These are phyloP conservation scores for Aspergillus jensenii DNA, from an alignment of 2,329 filamentous ascomycete genomes.

Conservation along the genomic window DNA sequence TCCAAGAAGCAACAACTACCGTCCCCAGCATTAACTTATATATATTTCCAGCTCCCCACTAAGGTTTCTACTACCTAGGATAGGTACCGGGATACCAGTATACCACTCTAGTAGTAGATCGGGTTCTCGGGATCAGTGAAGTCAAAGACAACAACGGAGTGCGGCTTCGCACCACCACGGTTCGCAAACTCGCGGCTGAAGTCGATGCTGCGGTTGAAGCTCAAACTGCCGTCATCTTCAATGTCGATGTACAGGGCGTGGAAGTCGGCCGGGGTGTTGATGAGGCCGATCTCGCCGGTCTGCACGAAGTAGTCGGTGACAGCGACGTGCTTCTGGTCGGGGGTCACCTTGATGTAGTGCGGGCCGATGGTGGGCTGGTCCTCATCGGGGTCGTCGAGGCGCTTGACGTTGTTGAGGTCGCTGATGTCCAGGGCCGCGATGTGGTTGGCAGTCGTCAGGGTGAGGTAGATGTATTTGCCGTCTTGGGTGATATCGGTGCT, in stretches of 20 bases:
- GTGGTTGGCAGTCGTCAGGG: slow-evolving; percentile 62
- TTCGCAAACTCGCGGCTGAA: slow-evolving; percentile 55
- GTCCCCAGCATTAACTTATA: background rate
- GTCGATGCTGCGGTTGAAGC: slow-evolving; percentile 61
- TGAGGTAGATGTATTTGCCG: slow-evolving; percentile 60
- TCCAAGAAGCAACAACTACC: background rate
- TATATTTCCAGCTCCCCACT: no score
- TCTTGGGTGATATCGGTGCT: slow-evolving; percentile 59
- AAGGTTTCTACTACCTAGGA: background rate
- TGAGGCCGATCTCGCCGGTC: slow-evolving; percentile 59
- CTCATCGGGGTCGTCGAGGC: slow-evolving; percentile 61
- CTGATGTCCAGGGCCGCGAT: slow-evolving; percentile 62
- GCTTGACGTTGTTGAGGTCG: slow-evolving; percentile 59
- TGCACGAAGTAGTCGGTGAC: slow-evolving; percentile 68
- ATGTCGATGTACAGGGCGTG: slow-evolving; percentile 64
- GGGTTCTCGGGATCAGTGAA: slow-evolving; percentile 55
- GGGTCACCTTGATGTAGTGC: slow-evolving; percentile 64
- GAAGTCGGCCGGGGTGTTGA: slow-evolving; percentile 63
- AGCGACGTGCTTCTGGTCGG: slow-evolving; percentile 63
- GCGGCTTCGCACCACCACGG: slow-evolving; percentile 58
- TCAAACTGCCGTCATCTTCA: slow-evolving; percentile 53
- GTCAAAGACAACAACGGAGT: slow-evolving; percentile 58
- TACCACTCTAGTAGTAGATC: slow-evolving; percentile 24
- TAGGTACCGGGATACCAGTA: no score
- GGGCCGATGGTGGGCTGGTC: slow-evolving; percentile 60